phyloP scores from a whole-genome alignment of 192 early-diverging fungal species.

The Entrophospora sp. region DNA sequence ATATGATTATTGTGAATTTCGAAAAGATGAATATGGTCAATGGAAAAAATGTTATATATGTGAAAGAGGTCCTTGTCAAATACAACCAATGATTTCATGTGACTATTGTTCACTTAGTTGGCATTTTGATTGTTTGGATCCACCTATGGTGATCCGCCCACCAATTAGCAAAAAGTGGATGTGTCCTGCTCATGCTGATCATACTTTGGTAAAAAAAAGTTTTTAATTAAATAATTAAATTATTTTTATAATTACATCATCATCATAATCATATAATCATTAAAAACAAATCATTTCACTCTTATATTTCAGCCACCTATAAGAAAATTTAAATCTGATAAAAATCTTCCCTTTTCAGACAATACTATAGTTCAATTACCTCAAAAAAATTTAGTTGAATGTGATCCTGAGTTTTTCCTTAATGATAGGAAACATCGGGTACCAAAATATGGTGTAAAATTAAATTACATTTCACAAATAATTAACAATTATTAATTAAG shows the following conservation, averaged over 20 bases:
- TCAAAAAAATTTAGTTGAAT: neutral
- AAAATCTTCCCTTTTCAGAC: neutral
- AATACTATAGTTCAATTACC: neutral
- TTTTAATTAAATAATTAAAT: neutral
- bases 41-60: conserved; percentile 3
- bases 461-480: neutral
- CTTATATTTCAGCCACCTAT: neutral
- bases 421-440: neutral
- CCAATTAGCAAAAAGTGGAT: conserved; percentile 14
- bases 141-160: neutral
- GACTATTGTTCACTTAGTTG: conserved; percentile 13
- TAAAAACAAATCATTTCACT: neutral
- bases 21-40: conserved; percentile 6
- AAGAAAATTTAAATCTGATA: neutral
- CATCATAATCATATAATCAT: neutral
- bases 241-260: neutral
- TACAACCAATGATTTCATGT: neutral
- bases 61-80: neutral
- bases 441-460: neutral
- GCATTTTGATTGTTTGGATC: conserved; percentile 18
- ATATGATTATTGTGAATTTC: neutral
- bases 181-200: conserved; percentile 18
- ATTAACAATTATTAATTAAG: neutral
- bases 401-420: conserved; percentile 7
- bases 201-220: conserved; percentile 1